Base-by-base conservation (phyloP, 257 asterid genomes). In the Verbena officinalis region DNA sequence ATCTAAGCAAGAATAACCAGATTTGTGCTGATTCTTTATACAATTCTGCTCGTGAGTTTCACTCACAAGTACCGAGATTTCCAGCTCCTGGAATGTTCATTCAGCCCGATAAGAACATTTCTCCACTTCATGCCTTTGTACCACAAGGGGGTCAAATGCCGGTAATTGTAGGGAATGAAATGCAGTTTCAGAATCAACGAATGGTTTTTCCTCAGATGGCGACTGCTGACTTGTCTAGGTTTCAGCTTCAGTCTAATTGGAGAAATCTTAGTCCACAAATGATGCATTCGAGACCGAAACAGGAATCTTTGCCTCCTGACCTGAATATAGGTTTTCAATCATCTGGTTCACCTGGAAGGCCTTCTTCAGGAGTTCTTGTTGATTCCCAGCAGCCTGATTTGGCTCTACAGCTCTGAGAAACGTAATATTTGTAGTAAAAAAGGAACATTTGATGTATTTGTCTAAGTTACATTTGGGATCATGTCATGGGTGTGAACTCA, bases 331-430 rank as follows among this genome's bases (percentile, higher is more conserved):
- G 93, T 60, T 88, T 83, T 81, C 97, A 86, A 51, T 80, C 98
- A 9, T 80, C 96, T 0, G 94, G 95, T 13, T 93, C 99, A 10
- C 96, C 98, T 1, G 85, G 88, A 12, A 75, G 92, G 63, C 95
- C 95, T 44, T 81, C 96, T 45, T 78, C 95, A 0, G 80, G 86
- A 16, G 87, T 81, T 45, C 56, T 81, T 68, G 85, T 92, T 44
- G 98, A 94, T 80, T 85, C 99, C 43, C 96, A 88, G 84, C 99
- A 91, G 73, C 99, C 99, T 17, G 99, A 95, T 81, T 77, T 95
- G 64, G 99, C 99, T 70, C 80, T 88, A 73, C 99, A 95, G 66
- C 96, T 95, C 65, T 91, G 79, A 87, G 60, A 62, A 61, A 4
- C 12, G 2, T 10, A n/a, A 2, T 21, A 15, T 44, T 13, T 33